phyloP scores from a whole-genome alignment of 176 grass and related monocot genomes.

The Hsuehochloa calcarea region DNA sequence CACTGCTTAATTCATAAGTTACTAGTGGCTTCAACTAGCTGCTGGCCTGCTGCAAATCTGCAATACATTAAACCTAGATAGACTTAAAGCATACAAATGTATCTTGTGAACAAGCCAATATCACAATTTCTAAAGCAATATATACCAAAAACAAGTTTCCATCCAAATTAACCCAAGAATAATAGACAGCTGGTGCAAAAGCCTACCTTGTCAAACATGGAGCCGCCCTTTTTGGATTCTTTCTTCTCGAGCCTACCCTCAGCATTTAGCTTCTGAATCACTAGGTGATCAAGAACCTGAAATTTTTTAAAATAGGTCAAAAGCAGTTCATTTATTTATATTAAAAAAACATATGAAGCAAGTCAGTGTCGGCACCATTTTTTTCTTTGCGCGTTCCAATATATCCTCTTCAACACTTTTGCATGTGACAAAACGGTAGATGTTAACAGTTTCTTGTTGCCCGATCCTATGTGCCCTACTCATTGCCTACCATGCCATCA shows the following conservation, averaged over 20 bases:
- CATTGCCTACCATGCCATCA: constrained; percentile 69
- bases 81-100: constrained; percentile 2
- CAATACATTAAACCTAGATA: constrained; percentile 1
- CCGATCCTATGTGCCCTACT: constrained; percentile 99
- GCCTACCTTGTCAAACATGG: constrained; percentile 91
- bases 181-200: constrained; percentile 13
- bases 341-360: constrained; percentile 11
- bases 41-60: no score
- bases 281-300: constrained; percentile 99
- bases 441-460: constrained; percentile 97
- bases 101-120: constrained; percentile 7
- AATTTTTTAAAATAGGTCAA: neutral
- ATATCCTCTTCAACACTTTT: constrained; percentile 99
- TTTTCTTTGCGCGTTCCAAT: constrained; percentile 96
- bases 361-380: constrained; percentile 54
- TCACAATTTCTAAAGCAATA: neutral
- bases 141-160: neutral
- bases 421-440: constrained; percentile 96
- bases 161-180: constrained; percentile 10
- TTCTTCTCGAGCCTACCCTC: constrained; percentile 99
- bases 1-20: neutral
- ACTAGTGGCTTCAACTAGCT: neutral
- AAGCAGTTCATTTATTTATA: neutral
- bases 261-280: constrained; percentile 99
- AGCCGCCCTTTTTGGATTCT: constrained; percentile 95